Evolutionary conservation across 1,284 basidiomycete genomes (phyloP).

Genomic region (Rhodotorula sp.): DNA sequence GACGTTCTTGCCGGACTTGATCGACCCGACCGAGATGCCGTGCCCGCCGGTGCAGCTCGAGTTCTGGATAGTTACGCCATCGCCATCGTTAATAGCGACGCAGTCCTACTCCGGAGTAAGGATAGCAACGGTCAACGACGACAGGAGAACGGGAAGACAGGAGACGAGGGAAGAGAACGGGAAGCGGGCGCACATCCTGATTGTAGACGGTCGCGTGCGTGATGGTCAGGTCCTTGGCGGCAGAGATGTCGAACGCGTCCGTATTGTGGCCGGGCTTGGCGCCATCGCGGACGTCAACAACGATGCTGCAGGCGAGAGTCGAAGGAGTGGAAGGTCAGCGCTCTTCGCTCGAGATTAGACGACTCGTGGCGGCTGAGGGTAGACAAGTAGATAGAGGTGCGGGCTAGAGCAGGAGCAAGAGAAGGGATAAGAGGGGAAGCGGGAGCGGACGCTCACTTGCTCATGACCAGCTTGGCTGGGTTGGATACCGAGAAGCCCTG

Average conservation of each 20-base stretch:
- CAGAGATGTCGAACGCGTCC: slow-evolving; percentile 25
- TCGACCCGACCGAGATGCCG: slow-evolving; percentile 59
- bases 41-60: slow-evolving; percentile 63
- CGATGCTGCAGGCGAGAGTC: slow-evolving; percentile 9
- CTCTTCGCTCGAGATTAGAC: too few relatives aligned
- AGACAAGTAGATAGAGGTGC: too few relatives aligned
- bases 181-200: neutral
- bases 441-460: neutral
- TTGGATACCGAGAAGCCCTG: slow-evolving; percentile 5
- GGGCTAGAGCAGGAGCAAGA: too few relatives aligned
- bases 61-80: slow-evolving; percentile 60
- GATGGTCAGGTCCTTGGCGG: slow-evolving; percentile 23
- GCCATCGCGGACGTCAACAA: slow-evolving; percentile 30
- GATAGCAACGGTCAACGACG: neutral
- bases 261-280: slow-evolving; percentile 33
- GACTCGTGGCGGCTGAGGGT: too few relatives aligned
- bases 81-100: slow-evolving; percentile 63
- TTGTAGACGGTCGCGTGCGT: slow-evolving; percentile 23
- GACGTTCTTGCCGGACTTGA: slow-evolving; percentile 40
- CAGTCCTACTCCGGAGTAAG: slow-evolving; percentile 65
- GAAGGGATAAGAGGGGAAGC: too few relatives aligned
- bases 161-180: too few relatives aligned
- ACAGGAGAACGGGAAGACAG: too few relatives aligned
- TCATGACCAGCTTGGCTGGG: neutral
- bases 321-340: too few relatives aligned